Base-by-base conservation (phyloP, 176 grass and related monocot species). In the Avena insularis region DNA sequence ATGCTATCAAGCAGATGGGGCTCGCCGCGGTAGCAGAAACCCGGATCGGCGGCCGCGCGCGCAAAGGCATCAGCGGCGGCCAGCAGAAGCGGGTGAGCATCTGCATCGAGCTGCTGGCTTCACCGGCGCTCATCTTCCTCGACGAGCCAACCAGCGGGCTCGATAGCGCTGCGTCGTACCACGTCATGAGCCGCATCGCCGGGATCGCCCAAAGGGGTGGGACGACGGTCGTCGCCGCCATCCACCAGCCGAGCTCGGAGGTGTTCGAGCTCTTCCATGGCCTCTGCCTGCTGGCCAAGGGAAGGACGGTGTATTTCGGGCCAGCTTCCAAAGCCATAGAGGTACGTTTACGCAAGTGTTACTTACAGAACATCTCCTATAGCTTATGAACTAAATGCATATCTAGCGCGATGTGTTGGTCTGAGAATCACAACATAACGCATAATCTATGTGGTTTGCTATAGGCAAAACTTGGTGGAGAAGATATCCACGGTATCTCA, bases 221-320 rank as follows among this genome's bases (percentile, higher is more conserved):
- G 8, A 85, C 82, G 72, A 94, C 92, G 1, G 84, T 94, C 14
- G 77, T 94, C n/a, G 84, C 92, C 8, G 76, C 92, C 27, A 2
- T 94, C 55, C 92, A 94, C 59, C 92, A 94, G 84, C 92, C 89
- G 3, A 78, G 92, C 84, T 68, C 74, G 14, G 89, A 94, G 81
- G 89, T 91, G 21, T 94, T 94, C 71, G 33, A 89, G 14, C 89
- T 94, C 20, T 94, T 94, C 81, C 71, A 82, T 40, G 53, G 70
- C 3, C 89, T 91, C 15, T 94, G 89, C 73, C 77, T 91, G 0
- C 38, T 94, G 10, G 84, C 92, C 6, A 79, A 85, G 2, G 87
- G 84, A 25, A 85, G 27, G 77, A 79, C 79, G 3, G 80, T 94
- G 11, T 91, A 89, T 58, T 94, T 94, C 19, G 84, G 92, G 0